Conservation (phyloP, 2,329 filamentous ascomycete species). For the Sporothrix pallida region DNA sequence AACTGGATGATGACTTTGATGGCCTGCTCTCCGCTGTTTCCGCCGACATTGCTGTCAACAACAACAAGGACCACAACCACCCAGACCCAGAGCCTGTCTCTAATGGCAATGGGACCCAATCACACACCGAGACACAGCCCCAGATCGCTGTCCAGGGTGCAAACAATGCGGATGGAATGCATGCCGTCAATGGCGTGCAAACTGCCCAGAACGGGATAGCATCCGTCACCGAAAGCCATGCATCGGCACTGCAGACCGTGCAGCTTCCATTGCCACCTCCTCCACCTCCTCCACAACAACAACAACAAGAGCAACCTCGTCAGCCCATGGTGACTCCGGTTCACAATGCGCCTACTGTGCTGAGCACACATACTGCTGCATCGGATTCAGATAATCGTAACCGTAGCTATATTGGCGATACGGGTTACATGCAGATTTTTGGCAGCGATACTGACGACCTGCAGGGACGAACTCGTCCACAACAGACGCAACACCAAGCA, state of each 20-base stretch:
- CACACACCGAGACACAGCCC: neutral
- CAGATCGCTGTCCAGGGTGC: neutral
- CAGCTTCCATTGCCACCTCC: neutral
- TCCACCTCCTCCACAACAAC: neutral
- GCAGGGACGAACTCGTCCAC: neutral
- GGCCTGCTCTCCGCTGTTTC: neutral
- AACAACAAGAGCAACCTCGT: too few relatives aligned
- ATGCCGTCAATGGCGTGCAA: neutral
- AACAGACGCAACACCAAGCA: neutral
- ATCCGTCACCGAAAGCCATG: neutral
- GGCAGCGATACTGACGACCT: neutral
- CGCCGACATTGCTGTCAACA: neutral
- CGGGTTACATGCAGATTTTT: conserved; percentile 4
- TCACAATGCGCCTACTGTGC: neutral
- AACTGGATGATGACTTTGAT: conserved; percentile 1
- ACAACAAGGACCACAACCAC: too few relatives aligned
- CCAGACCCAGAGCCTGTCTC: neutral
- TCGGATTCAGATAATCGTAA: neutral
- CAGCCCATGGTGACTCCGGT: neutral
- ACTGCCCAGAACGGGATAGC: neutral
- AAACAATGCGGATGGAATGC: neutral
- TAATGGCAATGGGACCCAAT: neutral
- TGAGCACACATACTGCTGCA: neutral
- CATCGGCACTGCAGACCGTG: neutral
- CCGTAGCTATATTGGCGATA: neutral